Percentiles rank a stretch among this genome's conserved stretches.
Evolutionary conservation across 2,329 filamentous ascomycete species (phyloP).

Genomic region (Pestalotiopsis sp.): DNA sequence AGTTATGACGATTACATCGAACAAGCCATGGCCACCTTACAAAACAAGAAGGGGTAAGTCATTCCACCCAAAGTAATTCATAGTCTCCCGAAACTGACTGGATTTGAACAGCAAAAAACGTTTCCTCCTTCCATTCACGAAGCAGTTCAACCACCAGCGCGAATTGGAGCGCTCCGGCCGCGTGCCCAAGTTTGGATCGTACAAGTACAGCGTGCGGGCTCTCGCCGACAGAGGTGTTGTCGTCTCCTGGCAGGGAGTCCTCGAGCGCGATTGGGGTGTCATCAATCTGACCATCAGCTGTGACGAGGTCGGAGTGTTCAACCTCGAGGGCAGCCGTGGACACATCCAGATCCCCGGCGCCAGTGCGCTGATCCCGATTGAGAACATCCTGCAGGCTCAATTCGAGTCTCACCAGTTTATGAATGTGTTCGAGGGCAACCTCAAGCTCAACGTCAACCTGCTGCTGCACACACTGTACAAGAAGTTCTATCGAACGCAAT

Average conservation of each 20-base stretch:
- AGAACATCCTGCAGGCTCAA: slow-evolving; percentile 92
- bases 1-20: slow-evolving; percentile 99
- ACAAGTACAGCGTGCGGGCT: slow-evolving; percentile 90
- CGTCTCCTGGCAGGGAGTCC: slow-evolving; percentile 84
- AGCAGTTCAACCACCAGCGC: slow-evolving; percentile 97
- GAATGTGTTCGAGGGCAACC: slow-evolving; percentile 82
- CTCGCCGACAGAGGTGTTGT: slow-evolving; percentile 92
- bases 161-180: slow-evolving; percentile 91
- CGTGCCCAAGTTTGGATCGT: slow-evolving; percentile 95
- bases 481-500: slow-evolving; percentile 88
- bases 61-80: neutral
- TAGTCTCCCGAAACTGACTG: slow-evolving; percentile 21
- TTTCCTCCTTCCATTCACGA: slow-evolving; percentile 94
- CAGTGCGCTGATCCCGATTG: slow-evolving; percentile 83
- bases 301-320: slow-evolving; percentile 92
- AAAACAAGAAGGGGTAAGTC: slow-evolving; percentile 87
- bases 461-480: slow-evolving; percentile 96
- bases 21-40: slow-evolving; percentile 94
- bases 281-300: slow-evolving; percentile 93
- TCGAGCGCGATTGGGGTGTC: slow-evolving; percentile 82
- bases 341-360: slow-evolving; percentile 96
- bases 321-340: slow-evolving; percentile 84
- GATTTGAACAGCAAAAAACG: slow-evolving; percentile 81
- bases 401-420: slow-evolving; percentile 97
- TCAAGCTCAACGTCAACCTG: slow-evolving; percentile 94